These are phyloP conservation scores for Dictyostelium intermedium DNA, from an alignment of 78 protist species.

Conservation along the genomic window DNA sequence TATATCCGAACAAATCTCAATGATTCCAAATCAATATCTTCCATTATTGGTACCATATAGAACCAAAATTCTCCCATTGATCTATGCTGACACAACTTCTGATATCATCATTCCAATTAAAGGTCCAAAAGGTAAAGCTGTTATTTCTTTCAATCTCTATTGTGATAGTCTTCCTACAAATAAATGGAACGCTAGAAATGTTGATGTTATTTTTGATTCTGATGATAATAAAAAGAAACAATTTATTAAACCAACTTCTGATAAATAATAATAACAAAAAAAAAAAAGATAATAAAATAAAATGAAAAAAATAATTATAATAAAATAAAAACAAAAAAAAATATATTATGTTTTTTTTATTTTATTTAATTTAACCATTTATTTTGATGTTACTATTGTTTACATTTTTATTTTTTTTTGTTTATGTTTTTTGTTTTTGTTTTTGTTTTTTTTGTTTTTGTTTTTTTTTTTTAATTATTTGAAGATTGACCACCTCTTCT, in stretches of 20 bases:
- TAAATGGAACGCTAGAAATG: slow-evolving; percentile 28
- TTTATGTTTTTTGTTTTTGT: neutral
- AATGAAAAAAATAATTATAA: neutral
- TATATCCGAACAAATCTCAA: neutral
- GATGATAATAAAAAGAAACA: neutral
- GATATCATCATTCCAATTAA: slow-evolving; percentile 37
- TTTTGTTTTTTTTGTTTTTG: neutral
- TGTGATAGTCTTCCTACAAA: too few relatives aligned
- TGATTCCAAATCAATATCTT: neutral
- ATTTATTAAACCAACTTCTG: neutral
- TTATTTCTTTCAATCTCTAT: slow-evolving; percentile 10
- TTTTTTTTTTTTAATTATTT: neutral
- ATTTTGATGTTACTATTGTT: neutral
- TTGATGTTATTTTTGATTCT: slow-evolving; percentile 11
- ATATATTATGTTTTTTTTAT: neutral
- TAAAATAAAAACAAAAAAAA: neutral
- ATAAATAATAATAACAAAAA: neutral
- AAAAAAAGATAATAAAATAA: neutral
- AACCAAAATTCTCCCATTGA: neutral
- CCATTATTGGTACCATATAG: slow-evolving; percentile 44
- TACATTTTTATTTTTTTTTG: neutral
- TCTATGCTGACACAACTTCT: slow-evolving; percentile 14
- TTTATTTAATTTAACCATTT: neutral
- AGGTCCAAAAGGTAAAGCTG: slow-evolving; percentile 6
- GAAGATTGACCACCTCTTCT: slow-evolving; percentile 64